These are phyloP conservation scores for Cadophora gregata DNA, from an alignment of 2,329 filamentous ascomycete genomes.

Conservation along the genomic window DNA sequence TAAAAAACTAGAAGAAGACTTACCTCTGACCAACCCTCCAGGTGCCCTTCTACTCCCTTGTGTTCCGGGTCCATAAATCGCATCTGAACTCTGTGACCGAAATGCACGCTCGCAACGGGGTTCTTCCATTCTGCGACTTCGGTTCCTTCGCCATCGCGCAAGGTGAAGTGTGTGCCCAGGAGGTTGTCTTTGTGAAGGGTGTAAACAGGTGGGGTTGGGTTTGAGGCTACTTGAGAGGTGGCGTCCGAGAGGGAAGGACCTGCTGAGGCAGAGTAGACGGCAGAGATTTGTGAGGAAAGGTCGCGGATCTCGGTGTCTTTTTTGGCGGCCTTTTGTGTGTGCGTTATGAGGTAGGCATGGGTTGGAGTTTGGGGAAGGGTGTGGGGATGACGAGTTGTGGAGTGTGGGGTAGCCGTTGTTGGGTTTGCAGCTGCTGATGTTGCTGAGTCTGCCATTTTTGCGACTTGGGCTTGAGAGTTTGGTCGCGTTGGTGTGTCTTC, in stretches of 20 bases:
- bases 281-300: constrained; percentile 4
- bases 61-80: background rate
- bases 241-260: constrained; percentile 1
- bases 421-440: constrained; percentile 1
- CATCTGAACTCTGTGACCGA: background rate
- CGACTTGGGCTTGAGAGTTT: background rate
- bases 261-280: background rate
- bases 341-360: constrained; percentile 3
- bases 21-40: constrained; percentile 1
- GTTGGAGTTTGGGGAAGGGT: constrained; percentile 1
- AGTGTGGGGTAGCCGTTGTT: background rate
- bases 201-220: background rate
- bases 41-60: constrained; percentile 1
- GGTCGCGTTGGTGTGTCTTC: background rate
- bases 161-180: background rate
- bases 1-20: constrained; percentile 1
- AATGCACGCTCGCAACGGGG: background rate
- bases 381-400: constrained; percentile 3
- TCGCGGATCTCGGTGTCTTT: constrained; percentile 1
- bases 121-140: background rate
- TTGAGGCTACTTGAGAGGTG: constrained; percentile 1
- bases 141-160: constrained; percentile 3
- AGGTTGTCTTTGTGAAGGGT: constrained; percentile 4
- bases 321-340: background rate
- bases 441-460: background rate